Evolutionary conservation across 345 rosid genomes (phyloP), one percentile per base, ranked within the genome.

Genomic region (Jatropha curcas): DNA sequence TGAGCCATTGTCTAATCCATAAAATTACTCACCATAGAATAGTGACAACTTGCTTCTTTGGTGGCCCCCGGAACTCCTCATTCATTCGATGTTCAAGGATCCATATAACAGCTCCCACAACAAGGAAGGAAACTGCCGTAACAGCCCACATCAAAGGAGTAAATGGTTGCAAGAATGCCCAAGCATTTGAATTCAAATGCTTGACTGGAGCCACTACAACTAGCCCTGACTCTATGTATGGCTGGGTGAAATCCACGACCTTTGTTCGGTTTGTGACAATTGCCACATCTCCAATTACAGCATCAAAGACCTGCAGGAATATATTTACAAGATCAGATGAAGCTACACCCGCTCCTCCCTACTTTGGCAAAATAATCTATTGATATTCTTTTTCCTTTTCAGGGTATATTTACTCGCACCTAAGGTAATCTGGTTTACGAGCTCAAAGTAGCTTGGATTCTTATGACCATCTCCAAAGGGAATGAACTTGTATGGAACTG

Each of bases 21-120:
- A 5, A 31, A 66, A 45, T 46, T 67, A 82, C 94, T 84, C 68
- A 91, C 97, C 97, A 91, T 17, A 93, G 77, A 63, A 87, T 74
- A 20, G 97, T 93, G 50, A 85, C 75, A 37, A 90, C 2, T 76
- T 93, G 98, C 65, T 83, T 82, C 86, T 76, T 88, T 7, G 97
- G 98, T 46, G 94, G 86, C 19, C 97, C 98, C 10, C 97, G 88
- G 59, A 93, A 93, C 73, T 93, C 97, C 65, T 93, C 92, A 52
- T 93, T 93, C 46, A 79, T 81, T 81, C 94, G 80, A 86, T 93
- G 98, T 75, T 93, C 98, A 70, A 93, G 97, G 76, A 91, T 85
- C 97, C 97, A 91, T 41, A 93, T 89, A 43, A 91, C 94, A 31
- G 83, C 76, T 82, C 98, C 98, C 71, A 93, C 87, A 3, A 80